Percentiles rank a stretch among this genome's conserved stretches.
phyloP scores from a whole-genome alignment of 768 basidiomycete species.

The Macrolepiota dolichaula region DNA sequence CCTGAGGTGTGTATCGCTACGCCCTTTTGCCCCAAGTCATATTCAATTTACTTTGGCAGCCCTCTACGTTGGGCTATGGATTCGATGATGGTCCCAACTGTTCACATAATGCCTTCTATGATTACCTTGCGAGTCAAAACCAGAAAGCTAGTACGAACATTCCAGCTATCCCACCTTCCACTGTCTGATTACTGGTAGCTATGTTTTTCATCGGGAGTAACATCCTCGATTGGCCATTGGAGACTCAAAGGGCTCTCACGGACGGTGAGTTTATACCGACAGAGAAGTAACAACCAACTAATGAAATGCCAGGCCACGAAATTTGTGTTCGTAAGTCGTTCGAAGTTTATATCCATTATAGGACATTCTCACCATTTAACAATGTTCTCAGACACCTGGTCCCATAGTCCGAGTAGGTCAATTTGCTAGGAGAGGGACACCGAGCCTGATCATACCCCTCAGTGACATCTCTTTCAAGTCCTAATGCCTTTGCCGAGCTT shows the following conservation, averaged over 20 bases:
- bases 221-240: slow-evolving; percentile 51
- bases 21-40: background rate
- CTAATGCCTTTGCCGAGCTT: slow-evolving; percentile 72
- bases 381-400: slow-evolving; percentile 43
- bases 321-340: slow-evolving; percentile 53
- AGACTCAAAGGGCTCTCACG: slow-evolving; percentile 47
- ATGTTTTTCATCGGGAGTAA: slow-evolving; percentile 66
- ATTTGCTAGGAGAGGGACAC: background rate
- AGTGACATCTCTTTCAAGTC: slow-evolving; percentile 61
- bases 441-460: background rate
- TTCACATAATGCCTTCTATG: slow-evolving; percentile 60
- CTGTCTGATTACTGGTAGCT: slow-evolving; percentile 26
- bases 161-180: background rate
- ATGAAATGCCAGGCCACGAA: slow-evolving; percentile 41
- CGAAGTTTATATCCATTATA: background rate
- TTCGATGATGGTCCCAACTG: slow-evolving; percentile 70
- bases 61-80: slow-evolving; percentile 52
- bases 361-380: background rate
- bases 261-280: slow-evolving; percentile 36
- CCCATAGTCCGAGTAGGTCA: slow-evolving; percentile 49
- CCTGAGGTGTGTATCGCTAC: slow-evolving; percentile 40
- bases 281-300: background rate
- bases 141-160: slow-evolving; percentile 54
- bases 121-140: slow-evolving; percentile 45
- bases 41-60: slow-evolving; percentile 26